These are phyloP conservation scores for Rhodomyrtus psidioides DNA, from an alignment of 441 rosid genomes.

Conservation along the genomic window DNA sequence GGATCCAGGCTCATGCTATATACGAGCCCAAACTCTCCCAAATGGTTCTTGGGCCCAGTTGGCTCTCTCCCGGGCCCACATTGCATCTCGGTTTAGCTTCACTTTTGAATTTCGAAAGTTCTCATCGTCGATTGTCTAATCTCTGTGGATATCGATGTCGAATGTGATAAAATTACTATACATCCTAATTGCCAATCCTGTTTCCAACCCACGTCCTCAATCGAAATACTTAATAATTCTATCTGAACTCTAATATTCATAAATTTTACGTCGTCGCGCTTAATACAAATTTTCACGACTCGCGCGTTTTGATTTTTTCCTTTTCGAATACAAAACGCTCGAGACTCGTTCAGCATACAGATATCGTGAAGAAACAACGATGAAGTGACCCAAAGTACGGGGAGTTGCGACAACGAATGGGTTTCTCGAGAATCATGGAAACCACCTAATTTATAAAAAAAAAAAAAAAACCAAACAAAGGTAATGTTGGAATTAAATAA, in stretches of 20 bases:
- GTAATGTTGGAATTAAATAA: not conserved
- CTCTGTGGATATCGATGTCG: fast-evolving
- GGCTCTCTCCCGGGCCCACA: not conserved
- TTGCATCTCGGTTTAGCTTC: not conserved
- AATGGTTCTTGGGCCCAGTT: not conserved
- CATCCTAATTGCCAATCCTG: not conserved
- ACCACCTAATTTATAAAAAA: not conserved
- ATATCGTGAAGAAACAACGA: not conserved
- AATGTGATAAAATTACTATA: not conserved
- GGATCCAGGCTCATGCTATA: not conserved
- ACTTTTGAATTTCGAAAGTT: not conserved
- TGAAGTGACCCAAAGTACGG: not conserved
- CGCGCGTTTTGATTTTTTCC: not conserved
- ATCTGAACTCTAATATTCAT: not conserved
- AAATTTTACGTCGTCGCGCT: not conserved
- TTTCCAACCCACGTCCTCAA: not conserved
- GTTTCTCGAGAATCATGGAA: not conserved
- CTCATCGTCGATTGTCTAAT: not conserved
- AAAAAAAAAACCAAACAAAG: no score
- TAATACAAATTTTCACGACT: not conserved
- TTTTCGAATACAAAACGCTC: not conserved
- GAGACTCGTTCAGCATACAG: not conserved
- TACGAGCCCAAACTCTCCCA: not conserved
- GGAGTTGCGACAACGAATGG: not conserved
- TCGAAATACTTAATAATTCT: not conserved